These are phyloP conservation scores for Schizophyllum commune DNA, from an alignment of 1,284 basidiomycete genomes.

Conservation along the genomic window DNA sequence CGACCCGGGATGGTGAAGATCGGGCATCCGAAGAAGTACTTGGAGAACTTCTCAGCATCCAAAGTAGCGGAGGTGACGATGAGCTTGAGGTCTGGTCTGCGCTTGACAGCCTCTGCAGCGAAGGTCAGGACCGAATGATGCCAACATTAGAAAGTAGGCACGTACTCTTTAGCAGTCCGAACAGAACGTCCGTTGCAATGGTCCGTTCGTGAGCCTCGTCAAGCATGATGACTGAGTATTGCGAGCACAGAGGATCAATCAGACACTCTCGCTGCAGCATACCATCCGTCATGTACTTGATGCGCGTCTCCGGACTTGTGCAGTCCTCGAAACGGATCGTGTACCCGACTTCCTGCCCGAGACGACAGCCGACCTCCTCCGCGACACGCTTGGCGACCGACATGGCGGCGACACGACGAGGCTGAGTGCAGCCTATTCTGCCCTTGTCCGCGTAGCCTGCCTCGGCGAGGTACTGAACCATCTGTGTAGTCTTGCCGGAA, in stretches of 20 bases:
- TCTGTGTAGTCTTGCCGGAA: constrained; percentile 90
- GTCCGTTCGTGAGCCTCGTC: constrained; percentile 99
- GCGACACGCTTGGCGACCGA: constrained; percentile 99
- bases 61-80: constrained; percentile 98
- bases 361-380: constrained; percentile 94
- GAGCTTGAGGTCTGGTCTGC: constrained; percentile 91
- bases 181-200: constrained; percentile 95
- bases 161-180: constrained; percentile 93
- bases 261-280: constrained; percentile 97
- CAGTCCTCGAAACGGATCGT: constrained; percentile 99
- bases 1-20: constrained; percentile 99
- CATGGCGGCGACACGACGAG: constrained; percentile 97
- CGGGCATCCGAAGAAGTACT: constrained; percentile 97
- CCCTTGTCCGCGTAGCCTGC: constrained; percentile 82
- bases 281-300: constrained; percentile 99
- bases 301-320: constrained; percentile 93
- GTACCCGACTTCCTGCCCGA: constrained; percentile 97
- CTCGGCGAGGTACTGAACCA: constrained; percentile 91
- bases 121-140: constrained; percentile 14
- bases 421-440: constrained; percentile 95
- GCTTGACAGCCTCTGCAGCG: constrained; percentile 82
- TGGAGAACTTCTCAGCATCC: constrained; percentile 99
- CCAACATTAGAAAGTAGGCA: constrained; percentile 12
- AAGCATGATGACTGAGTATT: constrained; percentile 95
- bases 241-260: constrained; percentile 88